Base-by-base conservation (phyloP, 164 flowering plant genomes). In the Cinnamomum micranthum region DNA sequence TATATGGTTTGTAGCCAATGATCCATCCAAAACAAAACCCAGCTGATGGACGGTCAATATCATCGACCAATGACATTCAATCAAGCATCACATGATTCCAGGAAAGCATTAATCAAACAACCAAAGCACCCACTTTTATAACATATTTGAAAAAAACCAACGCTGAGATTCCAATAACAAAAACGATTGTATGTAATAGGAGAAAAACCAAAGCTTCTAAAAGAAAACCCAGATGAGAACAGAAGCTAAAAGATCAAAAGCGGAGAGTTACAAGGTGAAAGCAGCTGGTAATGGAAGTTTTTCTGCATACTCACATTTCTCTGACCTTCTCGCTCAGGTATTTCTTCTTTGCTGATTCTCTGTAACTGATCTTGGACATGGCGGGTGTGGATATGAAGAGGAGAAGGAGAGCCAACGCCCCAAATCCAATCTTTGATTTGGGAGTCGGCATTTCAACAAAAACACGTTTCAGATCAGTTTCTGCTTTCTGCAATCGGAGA, bases 241-340 rank as follows among this genome's bases (percentile, higher is more conserved):
- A 14, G 60, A 55, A 55, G 60, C n/a, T 55, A 6, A 55, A 55
- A 55, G 15, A 3, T 55, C 5, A 17, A 55, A 4, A 55, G 6
- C 0, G 19, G 60, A 20, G 20, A 55, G 7, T 20, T 55, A 20
- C 5, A 55, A 55, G 60, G 20, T 55, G 60, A 55, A 55, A 55
- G 20, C 17, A 71, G 12, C 5, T 35, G 6, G 47, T 31, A 23
- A 64, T 62, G 14, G 52, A 31, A 7, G 51, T 14, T n/a, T 31
- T 15, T 20, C 5, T 31, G 11, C 3, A 51, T 17, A 78, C 90
- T 81, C 80, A 94, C 98, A 94, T 94, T 50, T 84, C 73, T 55
- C 92, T 87, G 75, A 90, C 98, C 84, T 90, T 90, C 73, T 89
- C 89, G 73, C 90, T 85, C 93, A 94, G 80, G 35, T 77, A 84